Percentiles rank a stretch among this genome's conserved stretches.
Evolutionary conservation across 1,139 yeast species (phyloP).

Genomic region (Pneumocystis murina): DNA sequence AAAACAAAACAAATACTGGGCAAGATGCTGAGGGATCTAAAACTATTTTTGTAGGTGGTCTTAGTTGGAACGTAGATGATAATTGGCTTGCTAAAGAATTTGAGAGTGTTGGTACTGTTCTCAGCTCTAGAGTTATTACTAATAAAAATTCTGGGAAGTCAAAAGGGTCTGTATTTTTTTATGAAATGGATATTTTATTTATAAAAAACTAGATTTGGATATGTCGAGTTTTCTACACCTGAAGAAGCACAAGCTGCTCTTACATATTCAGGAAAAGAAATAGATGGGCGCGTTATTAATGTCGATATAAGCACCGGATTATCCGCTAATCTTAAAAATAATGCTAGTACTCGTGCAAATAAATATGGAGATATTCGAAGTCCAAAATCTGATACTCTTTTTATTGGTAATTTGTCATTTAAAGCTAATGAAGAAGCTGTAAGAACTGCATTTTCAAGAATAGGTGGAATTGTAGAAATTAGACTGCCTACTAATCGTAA

Average conservation of each 20-base stretch:
- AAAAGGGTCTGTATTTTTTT: conserved; percentile 49
- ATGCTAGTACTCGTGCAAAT: conserved; percentile 58
- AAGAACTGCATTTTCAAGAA: conserved; percentile 53
- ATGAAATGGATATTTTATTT: not conserved
- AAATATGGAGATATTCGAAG: conserved; percentile 82
- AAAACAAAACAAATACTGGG: conserved; percentile 6
- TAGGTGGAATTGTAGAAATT: conserved; percentile 72
- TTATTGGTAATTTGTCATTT: conserved; percentile 91
- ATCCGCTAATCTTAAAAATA: conserved; percentile 29
- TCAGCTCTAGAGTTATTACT: conserved; percentile 79
- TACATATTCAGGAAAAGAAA: conserved; percentile 80
- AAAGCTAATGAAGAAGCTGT: conserved; percentile 67
- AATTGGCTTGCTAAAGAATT: conserved; percentile 84
- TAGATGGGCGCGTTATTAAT: conserved; percentile 93
- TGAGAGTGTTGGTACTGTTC: conserved; percentile 65
- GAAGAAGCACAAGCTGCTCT: conserved; percentile 80
- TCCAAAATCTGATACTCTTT: conserved; percentile 85
- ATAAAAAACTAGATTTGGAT: conserved; percentile 34
- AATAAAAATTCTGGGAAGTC: conserved; percentile 89
- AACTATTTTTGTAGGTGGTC: conserved; percentile 88
- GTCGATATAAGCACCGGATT: conserved; percentile 80
- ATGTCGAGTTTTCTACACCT: conserved; percentile 76
- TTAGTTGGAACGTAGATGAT: conserved; percentile 94
- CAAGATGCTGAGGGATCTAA: conserved; percentile 33
- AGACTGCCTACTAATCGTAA: conserved; percentile 97